phyloP scores from a whole-genome alignment of 305 asterid species.

The Solanum hybrid region DNA sequence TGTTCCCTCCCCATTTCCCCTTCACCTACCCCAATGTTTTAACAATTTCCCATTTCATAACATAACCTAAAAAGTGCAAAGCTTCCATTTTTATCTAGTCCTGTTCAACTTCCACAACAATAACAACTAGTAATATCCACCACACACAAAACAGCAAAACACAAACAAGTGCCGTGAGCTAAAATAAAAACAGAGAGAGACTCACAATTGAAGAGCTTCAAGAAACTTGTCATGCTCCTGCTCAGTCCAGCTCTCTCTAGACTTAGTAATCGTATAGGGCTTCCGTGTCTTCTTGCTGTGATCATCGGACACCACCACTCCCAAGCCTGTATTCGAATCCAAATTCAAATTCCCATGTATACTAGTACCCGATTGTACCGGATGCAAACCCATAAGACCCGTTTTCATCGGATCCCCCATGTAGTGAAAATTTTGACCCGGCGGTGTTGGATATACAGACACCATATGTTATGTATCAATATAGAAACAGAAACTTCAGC shows the following conservation, averaged over 20 bases:
- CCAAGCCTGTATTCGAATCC: constrained; percentile 9
- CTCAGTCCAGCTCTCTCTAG: constrained; percentile 95
- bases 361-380: constrained; percentile 11
- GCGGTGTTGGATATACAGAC: constrained; percentile 60
- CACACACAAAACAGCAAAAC: not conserved
- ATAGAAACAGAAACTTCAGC: not conserved
- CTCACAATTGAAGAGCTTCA: constrained; percentile 88
- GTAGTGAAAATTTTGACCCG: constrained; percentile 35
- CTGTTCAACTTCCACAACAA: not conserved
- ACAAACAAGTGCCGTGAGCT: not conserved
- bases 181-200: not conserved
- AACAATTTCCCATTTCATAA: not conserved
- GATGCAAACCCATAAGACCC: constrained; percentile 26
- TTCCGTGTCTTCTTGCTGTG: constrained; percentile 69
- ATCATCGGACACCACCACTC: constrained; percentile 32
- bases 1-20: not conserved
- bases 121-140: not conserved
- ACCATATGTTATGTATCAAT: constrained; percentile 36
- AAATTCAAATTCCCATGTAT: constrained; percentile 22
- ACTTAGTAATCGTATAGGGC: constrained; percentile 85
- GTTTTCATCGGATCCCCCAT: constrained; percentile 38
- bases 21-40: not conserved
- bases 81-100: not conserved
- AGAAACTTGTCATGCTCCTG: constrained; percentile 84
- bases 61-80: not conserved